A percentile compares a stretch with the other conserved stretches of the same genome.
phyloP scores from a whole-genome alignment of 1,284 basidiomycete species.

The Ceratobasidium theobromae region DNA sequence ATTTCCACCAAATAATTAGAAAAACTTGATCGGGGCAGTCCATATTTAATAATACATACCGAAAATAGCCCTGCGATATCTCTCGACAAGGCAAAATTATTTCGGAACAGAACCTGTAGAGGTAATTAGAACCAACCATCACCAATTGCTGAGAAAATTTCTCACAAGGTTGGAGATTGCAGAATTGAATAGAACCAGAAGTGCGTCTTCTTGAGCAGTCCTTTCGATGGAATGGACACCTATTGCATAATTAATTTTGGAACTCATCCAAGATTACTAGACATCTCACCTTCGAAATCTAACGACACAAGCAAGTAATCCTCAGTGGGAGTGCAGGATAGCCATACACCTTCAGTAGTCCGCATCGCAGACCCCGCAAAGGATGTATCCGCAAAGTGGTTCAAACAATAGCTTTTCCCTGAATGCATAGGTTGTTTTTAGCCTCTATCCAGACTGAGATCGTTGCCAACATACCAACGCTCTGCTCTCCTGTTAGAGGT shows the following conservation, averaged over 20 bases:
- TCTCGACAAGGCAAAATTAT: constrained; percentile 35
- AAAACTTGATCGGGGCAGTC: not conserved
- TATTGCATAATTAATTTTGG: constrained; percentile 37
- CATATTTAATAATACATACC: constrained; percentile 1
- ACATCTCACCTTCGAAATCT: constrained; percentile 58
- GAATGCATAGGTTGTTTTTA: not conserved
- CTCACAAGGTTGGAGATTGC: constrained; percentile 58
- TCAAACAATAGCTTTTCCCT: constrained; percentile 51
- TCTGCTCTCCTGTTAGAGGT: constrained; percentile 60
- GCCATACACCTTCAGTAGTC: constrained; percentile 65
- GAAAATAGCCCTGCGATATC: constrained; percentile 56
- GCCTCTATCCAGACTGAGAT: not conserved
- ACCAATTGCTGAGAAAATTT: not conserved
- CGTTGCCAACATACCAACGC: constrained; percentile 30
- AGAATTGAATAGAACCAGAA: constrained; percentile 64
- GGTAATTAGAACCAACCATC: not conserved
- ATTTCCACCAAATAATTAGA: not conserved
- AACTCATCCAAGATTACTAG: not conserved
- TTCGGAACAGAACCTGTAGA: constrained; percentile 51
- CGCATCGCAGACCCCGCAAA: constrained; percentile 68
- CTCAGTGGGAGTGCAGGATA: constrained; percentile 60
- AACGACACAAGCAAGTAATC: constrained; percentile 58
- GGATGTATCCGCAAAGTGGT: constrained; percentile 63
- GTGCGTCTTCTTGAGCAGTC: constrained; percentile 61
- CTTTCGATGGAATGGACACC: constrained; percentile 65